Base-by-base conservation (phyloP, 768 basidiomycete species). In the Mycena venus region DNA sequence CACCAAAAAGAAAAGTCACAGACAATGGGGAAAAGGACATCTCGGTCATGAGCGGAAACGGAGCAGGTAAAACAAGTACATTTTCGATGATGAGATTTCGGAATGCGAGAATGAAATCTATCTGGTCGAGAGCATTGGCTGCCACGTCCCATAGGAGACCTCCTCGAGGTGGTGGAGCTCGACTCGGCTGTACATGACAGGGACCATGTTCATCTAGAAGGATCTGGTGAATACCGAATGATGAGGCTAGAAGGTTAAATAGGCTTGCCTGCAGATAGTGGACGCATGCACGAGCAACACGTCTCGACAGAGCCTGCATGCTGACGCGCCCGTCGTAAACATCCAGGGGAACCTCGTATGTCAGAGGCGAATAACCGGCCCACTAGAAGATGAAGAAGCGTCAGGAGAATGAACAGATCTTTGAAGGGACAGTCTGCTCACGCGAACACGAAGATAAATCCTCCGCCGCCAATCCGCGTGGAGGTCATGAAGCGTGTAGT, bases 301-400 rank as follows among this genome's bases (percentile, higher is more conserved):
- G 87, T 78, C 94, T 87, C 59, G 91, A 91, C 32, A 95, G 88
- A 7, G 92, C 92, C 81, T 91, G 88, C 40, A 94, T 84, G 78
- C 90, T 90, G 47, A 92, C 88, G 55, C 90, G 90, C 34, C 92
- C 90, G 68, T 90, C 88, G 78, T 92, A 92, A 14, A 88, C 88
- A 76, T 94, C 92, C 53, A 94, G 83, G 1, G 94, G 93, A 53
- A 95, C 91, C 79, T 94, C 92, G 75, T 94, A 95, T 49, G 92
- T 93, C 81, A 93, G 87, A 11, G 93, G 88, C 49, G 87, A 82
- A 78, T 94, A 93, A 1, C 93, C 93, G 51, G 89, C 85, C 93
- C 93, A 95, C 93, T 94, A 68, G 44, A 40, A 55, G 73, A 59
- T 15, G 12, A 34, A 21, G n/a, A 71, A 65, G 31, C 17, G 21